These are phyloP conservation scores for Pelargonium cotyledonis DNA, from an alignment of 441 rosid genomes.

Conservation along the genomic window DNA sequence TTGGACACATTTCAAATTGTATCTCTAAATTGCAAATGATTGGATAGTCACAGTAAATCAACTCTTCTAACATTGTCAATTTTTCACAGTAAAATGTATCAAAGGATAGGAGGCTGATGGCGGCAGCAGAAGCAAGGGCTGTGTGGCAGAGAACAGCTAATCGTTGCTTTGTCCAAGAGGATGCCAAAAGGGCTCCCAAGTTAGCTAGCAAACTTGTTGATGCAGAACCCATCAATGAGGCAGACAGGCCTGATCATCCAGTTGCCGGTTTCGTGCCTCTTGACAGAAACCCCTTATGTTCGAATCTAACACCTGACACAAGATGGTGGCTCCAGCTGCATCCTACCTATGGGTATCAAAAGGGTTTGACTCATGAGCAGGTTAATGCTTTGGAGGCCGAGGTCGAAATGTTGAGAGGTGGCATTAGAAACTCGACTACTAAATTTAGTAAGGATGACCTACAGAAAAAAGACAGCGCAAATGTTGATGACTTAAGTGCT, in stretches of 20 bases:
- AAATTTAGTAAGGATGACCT: not conserved
- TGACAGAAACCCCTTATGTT: slow-evolving; percentile 36
- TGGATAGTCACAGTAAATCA: slow-evolving; percentile 1
- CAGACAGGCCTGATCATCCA: slow-evolving; percentile 41
- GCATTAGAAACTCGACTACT: slow-evolving; percentile 23
- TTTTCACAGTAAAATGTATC: slow-evolving; percentile 29
- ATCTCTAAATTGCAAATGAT: not conserved
- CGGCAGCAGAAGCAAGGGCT: slow-evolving; percentile 90
- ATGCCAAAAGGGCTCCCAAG: slow-evolving; percentile 97
- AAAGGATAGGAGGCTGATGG: slow-evolving; percentile 44
- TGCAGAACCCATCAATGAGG: slow-evolving; percentile 39
- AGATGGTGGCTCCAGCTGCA: slow-evolving; percentile 77
- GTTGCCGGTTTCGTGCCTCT: slow-evolving; percentile 49
- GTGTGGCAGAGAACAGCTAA: slow-evolving; percentile 91
- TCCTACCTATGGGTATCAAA: slow-evolving; percentile 49
- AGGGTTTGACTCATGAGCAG: slow-evolving; percentile 46
- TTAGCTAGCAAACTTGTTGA: slow-evolving; percentile 58
- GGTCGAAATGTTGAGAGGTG: slow-evolving; percentile 34
- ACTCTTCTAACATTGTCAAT: slow-evolving; percentile 14
- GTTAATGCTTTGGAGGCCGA: slow-evolving; percentile 44
- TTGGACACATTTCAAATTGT: not conserved
- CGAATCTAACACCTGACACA: slow-evolving; percentile 47
- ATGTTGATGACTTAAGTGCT: too few relatives aligned
- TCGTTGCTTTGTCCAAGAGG: slow-evolving; percentile 97
- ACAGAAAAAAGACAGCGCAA: too few relatives aligned